These are phyloP conservation scores for Xylaria palmicola DNA, from an alignment of 495 filamentous ascomycete species.

Conservation along the genomic window DNA sequence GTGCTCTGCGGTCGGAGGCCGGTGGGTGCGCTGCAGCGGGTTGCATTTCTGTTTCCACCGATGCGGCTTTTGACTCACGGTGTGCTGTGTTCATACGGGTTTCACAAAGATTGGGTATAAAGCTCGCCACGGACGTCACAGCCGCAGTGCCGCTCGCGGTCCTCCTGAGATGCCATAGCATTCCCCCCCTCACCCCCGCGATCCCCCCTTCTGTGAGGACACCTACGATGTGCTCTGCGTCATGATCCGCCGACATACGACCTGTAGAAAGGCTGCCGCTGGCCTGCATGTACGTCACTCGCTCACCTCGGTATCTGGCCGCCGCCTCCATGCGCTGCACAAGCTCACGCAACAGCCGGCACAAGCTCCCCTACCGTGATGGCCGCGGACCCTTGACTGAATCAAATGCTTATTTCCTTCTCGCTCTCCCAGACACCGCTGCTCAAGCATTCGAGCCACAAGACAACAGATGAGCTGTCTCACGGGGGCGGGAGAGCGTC, in stretches of 20 bases:
- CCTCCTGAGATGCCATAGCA: not conserved
- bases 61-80: constrained; percentile 10
- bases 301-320: constrained; percentile 1
- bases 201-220: constrained; percentile 2
- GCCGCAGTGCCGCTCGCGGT: not conserved
- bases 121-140: not conserved
- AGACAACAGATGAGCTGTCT: constrained; percentile 6
- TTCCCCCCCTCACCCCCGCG: no score
- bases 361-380: not conserved
- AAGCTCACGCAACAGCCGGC: not conserved
- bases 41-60: not conserved
- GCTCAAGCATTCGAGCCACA: constrained; percentile 20
- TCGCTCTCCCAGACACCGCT: constrained; percentile 20
- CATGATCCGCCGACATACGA: constrained; percentile 29
- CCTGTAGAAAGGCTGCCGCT: constrained; percentile 32
- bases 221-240: constrained; percentile 26
- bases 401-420: constrained; percentile 1
- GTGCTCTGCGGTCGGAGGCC: not conserved
- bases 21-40: not conserved
- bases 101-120: constrained; percentile 7
- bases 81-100: not conserved
- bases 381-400: not conserved
- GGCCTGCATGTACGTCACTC: constrained; percentile 30
- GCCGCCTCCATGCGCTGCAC: not conserved
- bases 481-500: constrained; percentile 1